Base-by-base conservation (phyloP, 2,329 filamentous ascomycete genomes). In the Verticillium alfalfae region DNA sequence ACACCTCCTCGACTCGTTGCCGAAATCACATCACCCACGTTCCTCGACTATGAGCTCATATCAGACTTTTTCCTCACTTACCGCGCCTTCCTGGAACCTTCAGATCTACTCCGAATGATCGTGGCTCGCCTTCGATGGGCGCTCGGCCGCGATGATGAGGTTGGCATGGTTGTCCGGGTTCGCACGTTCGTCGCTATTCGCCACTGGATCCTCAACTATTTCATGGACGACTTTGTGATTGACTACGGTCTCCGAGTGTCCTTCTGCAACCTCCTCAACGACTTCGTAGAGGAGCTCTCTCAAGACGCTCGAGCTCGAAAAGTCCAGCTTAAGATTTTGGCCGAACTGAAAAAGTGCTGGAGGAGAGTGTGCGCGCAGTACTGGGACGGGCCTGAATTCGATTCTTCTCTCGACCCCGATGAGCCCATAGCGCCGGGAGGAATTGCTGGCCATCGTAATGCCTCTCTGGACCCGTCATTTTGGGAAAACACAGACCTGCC, bases 171-270 rank as follows among this genome's bases (percentile, higher is more conserved):
- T 59, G 95, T 97, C n/a, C 87, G 94, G 58, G 96, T 99, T 16
- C 87, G 95, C 52, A 96, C 93, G 0, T 99, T 98, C 77, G 95
- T 97, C 34, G 95, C 95, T 8, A 82, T 98, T 55, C 88, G 95
- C 61, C 95, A 99, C 75, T 99, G 95, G 95, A 93, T 98, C 62
- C 78, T 99, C 65, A 99, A 99, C 73, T 99, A 99, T 75, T 99
- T 98, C 67, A 84, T 91, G 61, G 95, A 99, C 71, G 95, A 99
- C 72, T 99, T 97, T 72, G 86, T 96, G 49, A 76, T 89, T 31
- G 87, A 93, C 71, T 88, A 89, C 70, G 79, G 84, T 55, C 80
- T 98, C 37, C 88, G 94, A 9, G 79, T 84, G 5, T 85, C 86
- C 16, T 97, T 97, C 71, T 97, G 94, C 75, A 81, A 87, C 37